These are phyloP conservation scores for Astrocystis sublimbata DNA, from an alignment of 495 filamentous ascomycete genomes.

Conservation along the genomic window DNA sequence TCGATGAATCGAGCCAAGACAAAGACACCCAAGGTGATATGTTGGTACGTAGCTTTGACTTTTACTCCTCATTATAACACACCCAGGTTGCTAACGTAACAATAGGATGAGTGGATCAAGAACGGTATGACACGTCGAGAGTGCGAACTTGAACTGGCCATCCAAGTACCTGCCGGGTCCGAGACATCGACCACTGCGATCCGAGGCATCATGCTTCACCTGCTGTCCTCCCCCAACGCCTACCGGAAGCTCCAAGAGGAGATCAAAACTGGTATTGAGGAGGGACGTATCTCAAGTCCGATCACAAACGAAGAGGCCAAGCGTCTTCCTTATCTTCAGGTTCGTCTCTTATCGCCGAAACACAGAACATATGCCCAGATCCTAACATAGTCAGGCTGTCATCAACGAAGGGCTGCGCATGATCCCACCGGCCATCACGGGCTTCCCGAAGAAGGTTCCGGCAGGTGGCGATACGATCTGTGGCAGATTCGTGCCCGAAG, in stretches of 20 bases:
- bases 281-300: constrained; percentile 32
- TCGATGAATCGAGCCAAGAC: constrained; percentile 30
- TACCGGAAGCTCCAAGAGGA: constrained; percentile 59
- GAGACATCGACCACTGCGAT: constrained; percentile 63
- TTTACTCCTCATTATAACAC: not conserved
- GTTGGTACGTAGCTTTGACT: constrained; percentile 36
- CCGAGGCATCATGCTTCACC: constrained; percentile 52
- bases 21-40: constrained; percentile 34
- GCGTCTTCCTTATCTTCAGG: constrained; percentile 43
- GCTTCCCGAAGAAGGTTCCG: constrained; percentile 49
- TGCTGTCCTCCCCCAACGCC: constrained; percentile 43
- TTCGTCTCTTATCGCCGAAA: constrained; percentile 4
- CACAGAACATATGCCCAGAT: constrained; percentile 24
- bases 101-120: constrained; percentile 37
- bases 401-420: constrained; percentile 55
- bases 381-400: constrained; percentile 37
- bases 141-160: constrained; percentile 34
- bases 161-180: constrained; percentile 54
- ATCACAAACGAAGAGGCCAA: constrained; percentile 43
- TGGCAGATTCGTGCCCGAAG: constrained; percentile 53
- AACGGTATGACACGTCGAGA: constrained; percentile 33
- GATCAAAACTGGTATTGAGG: constrained; percentile 44
- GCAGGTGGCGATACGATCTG: constrained; percentile 52
- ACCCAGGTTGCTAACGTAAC: not conserved
- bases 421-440: constrained; percentile 35